A percentile compares a stretch with the other conserved stretches of the same genome.
phyloP scores from a whole-genome alignment of 2,329 filamentous ascomycete genomes.

The Penicillium italicum region DNA sequence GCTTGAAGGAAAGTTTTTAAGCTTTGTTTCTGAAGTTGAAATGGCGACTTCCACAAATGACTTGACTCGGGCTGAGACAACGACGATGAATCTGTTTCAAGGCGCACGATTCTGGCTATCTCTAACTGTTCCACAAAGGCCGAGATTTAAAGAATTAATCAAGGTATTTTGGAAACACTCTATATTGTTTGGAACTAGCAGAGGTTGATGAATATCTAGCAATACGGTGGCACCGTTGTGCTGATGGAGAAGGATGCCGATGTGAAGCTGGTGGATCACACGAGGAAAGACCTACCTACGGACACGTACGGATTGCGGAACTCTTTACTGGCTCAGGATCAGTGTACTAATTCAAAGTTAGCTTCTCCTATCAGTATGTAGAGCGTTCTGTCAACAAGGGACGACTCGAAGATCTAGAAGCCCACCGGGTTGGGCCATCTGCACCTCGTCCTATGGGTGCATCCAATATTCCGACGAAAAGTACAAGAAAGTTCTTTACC shows the following conservation, averaged over 20 bases:
- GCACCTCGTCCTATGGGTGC: constrained; percentile 46
- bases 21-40: neutral
- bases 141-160: constrained; percentile 49
- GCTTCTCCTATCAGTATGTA: constrained; percentile 57
- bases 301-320: constrained; percentile 46
- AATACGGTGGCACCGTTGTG: constrained; percentile 55
- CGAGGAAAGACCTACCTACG: constrained; percentile 47
- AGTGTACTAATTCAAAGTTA: constrained; percentile 18
- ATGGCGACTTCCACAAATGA: neutral
- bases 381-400: constrained; percentile 52
- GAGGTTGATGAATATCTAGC: constrained; percentile 26
- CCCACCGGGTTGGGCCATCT: constrained; percentile 47
- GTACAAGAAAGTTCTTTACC: constrained; percentile 35
- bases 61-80: neutral
- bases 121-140: constrained; percentile 51
- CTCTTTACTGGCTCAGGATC: neutral
- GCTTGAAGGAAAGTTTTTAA: neutral
- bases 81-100: constrained; percentile 45
- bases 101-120: constrained; percentile 58
- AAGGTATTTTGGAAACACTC: constrained; percentile 27
- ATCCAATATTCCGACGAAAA: constrained; percentile 33
- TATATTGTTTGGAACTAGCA: neutral
- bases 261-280: constrained; percentile 57
- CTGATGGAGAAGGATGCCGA: constrained; percentile 55
- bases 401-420: constrained; percentile 47